phyloP scores from a whole-genome alignment of 2,329 filamentous ascomycete genomes.

The Emericellopsis atlantica region DNA sequence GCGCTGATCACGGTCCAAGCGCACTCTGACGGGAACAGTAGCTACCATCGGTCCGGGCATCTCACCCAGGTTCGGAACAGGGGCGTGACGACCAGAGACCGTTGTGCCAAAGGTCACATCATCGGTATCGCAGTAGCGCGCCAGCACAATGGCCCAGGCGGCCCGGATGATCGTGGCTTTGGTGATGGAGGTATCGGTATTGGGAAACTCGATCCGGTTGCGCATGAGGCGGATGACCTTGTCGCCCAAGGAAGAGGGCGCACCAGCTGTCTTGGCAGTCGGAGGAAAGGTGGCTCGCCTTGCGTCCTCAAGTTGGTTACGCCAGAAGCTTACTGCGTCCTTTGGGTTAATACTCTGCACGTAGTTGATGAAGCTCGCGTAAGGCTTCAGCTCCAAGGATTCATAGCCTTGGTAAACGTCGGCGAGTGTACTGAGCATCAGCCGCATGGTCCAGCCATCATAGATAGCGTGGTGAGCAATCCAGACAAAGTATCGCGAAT shows the following conservation, averaged over 20 bases:
- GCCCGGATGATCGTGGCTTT: slow-evolving; percentile 10
- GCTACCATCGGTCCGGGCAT: slow-evolving; percentile 8
- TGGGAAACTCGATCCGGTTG: not conserved
- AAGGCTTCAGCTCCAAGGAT: slow-evolving; percentile 7
- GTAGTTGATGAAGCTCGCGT: slow-evolving; percentile 12
- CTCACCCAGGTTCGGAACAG: slow-evolving; percentile 1
- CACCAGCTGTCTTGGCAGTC: too few relatives aligned
- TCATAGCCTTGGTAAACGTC: not conserved
- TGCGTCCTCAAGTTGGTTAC: slow-evolving; percentile 4
- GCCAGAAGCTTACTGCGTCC: slow-evolving; percentile 4
- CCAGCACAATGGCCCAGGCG: slow-evolving; percentile 14
- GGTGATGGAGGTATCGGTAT: slow-evolving; percentile 4
- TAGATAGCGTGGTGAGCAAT: slow-evolving; percentile 13
- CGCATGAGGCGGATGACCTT: slow-evolving; percentile 2
- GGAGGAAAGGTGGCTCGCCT: not conserved
- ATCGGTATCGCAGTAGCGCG: slow-evolving; percentile 6
- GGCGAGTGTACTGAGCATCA: slow-evolving; percentile 2
- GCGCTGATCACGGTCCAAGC: slow-evolving; percentile 1
- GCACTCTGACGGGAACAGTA: slow-evolving; percentile 5
- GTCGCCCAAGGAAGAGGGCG: not conserved
- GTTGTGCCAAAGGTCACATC: slow-evolving; percentile 12
- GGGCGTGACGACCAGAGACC: slow-evolving; percentile 10
- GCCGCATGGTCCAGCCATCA: slow-evolving; percentile 11
- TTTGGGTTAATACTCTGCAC: not conserved
- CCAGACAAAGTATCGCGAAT: slow-evolving; percentile 8